Evolutionary conservation across 2,329 filamentous ascomycete genomes (phyloP).

Genomic region (Calonectria pteridis): DNA sequence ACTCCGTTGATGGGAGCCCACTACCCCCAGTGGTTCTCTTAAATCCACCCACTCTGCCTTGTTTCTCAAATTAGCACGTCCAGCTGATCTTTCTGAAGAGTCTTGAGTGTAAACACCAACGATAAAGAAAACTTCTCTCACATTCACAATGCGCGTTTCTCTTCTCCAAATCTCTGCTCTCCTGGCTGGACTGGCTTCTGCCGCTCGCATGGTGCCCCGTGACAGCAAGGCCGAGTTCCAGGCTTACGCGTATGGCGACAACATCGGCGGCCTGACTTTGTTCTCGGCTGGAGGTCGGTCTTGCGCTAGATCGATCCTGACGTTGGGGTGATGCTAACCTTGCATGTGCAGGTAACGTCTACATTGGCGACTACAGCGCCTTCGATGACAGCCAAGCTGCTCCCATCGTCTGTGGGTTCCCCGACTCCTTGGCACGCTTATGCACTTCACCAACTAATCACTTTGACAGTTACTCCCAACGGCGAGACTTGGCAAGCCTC

Average conservation of each 20-base stretch:
- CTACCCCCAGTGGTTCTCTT: background rate
- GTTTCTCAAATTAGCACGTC: background rate
- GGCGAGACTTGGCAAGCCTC: slow-evolving; percentile 17
- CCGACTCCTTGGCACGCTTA: background rate
- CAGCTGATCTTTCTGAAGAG: background rate
- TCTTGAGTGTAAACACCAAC: background rate
- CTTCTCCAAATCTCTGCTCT: background rate
- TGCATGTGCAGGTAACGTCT: slow-evolving; percentile 4
- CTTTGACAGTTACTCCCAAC: slow-evolving; percentile 7
- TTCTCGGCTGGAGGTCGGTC: slow-evolving; percentile 15
- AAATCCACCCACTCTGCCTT: background rate
- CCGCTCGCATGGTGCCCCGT: background rate
- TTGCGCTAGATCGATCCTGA: background rate
- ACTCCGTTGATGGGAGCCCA: background rate
- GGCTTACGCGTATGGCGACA: slow-evolving; percentile 14
- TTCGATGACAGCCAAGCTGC: slow-evolving; percentile 22
- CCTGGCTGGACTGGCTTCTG: background rate
- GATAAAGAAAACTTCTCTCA: background rate
- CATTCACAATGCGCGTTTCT: background rate
- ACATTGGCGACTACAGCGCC: slow-evolving; percentile 21
- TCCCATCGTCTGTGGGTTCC: slow-evolving; percentile 19
- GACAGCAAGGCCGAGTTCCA: background rate
- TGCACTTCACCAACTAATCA: background rate
- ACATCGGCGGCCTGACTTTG: slow-evolving; percentile 10
- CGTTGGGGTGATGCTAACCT: background rate